Evolutionary conservation across 2,329 filamentous ascomycete genomes (phyloP), one percentile per base, ranked within the genome.

Genomic region (Colletotrichum horii): DNA sequence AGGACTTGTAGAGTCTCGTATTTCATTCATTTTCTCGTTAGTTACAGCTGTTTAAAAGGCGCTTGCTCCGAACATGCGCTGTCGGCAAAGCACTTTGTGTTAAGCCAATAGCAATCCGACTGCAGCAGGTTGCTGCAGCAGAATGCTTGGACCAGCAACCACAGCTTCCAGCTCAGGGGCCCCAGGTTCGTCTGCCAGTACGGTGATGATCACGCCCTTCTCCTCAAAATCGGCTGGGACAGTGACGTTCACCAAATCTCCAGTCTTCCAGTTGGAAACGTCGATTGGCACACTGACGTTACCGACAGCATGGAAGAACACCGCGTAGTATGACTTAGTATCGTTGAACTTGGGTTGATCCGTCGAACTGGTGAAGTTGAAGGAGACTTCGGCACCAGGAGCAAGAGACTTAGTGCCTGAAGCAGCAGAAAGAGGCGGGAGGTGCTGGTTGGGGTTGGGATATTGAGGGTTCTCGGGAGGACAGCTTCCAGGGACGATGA

Each of bases 11-110:
- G 43, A n/a, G 9, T 22, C 38, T 48, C 4, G 5, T 48, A 7
- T 48, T 0, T 3, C 43, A 4, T 22, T 22, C 6, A 14, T 52
- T 3, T 14, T 8, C n/a, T 14, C 4, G 6, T 11, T 1, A 5
- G 3, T 7, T 22, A 22, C n/a, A 22, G 22, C 11, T 22, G 6
- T 12, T 12, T 22, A 11, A 14, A 22, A 22, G n/a, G 43, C 12
- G 43, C 4, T 52, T 22, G n/a, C 11, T 24, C 11, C 2, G 43
- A 52, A 3, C 43, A 15, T 4, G 32, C 32, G 12, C 12, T 34
- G 32, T 32, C 22, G 38, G 9, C 1, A n/a, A 48, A 52, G n/a
- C 2, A 14, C 6, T 52, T 52, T 22, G 6, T 12, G 7, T 52
- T 14, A 52, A 52, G 43, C 43, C 43, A 52, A 14, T 1, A 22